A percentile compares a stretch with the other conserved stretches of the same genome.
Evolutionary conservation across 331 rosid species (phyloP).

Genomic region (Pyracantha coccinea): DNA sequence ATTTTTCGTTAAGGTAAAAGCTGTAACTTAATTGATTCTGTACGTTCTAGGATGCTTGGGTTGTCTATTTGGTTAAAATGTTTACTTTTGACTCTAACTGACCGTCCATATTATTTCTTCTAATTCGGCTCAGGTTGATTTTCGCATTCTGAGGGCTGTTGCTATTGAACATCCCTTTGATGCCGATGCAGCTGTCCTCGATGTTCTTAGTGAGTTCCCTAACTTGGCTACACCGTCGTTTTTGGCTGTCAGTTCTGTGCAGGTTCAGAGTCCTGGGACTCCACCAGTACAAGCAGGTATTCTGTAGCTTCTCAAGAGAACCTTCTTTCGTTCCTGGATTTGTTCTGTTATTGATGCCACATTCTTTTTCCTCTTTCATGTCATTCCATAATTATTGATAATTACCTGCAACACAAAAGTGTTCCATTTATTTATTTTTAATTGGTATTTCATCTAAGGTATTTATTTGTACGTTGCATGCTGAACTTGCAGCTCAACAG

Average conservation of each 20-base stretch:
- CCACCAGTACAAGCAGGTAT: conserved; percentile 19
- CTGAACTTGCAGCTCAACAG: conserved; percentile 28
- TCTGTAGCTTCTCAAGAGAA: neutral
- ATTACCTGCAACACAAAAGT: neutral
- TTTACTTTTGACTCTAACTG: neutral
- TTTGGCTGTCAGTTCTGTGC: neutral
- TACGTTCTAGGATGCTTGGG: neutral
- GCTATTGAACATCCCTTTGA: conserved; percentile 74
- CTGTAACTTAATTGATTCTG: neutral
- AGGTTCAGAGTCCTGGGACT: conserved; percentile 8
- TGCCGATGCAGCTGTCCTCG: conserved; percentile 55
- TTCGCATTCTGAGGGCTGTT: conserved; percentile 71
- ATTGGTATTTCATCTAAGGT: neutral
- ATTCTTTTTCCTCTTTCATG: neutral
- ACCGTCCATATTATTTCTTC: neutral
- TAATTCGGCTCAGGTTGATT: conserved; percentile 44
- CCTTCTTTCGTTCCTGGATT: neutral
- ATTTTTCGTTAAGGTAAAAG: neutral
- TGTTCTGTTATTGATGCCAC: neutral
- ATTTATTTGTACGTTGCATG: neutral
- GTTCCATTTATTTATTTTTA: neutral
- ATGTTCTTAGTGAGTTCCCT: conserved; percentile 63
- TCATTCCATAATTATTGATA: neutral
- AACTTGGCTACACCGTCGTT: neutral
- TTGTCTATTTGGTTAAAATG: neutral